Conservation (phyloP, 345 rosid species). For the Lepidium aucheri region DNA sequence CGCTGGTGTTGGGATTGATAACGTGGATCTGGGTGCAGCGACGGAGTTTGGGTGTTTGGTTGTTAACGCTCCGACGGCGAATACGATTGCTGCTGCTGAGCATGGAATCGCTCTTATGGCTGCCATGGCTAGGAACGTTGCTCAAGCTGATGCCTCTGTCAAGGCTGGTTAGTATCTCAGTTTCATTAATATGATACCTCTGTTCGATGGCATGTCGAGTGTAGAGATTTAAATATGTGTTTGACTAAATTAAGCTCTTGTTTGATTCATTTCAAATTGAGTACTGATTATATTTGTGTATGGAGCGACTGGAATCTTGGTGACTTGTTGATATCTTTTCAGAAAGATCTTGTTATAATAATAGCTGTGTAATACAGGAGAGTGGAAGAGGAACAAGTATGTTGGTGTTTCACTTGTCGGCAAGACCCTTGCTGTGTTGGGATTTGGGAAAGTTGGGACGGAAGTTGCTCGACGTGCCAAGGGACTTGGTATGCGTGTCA, state of each 20-base stretch:
- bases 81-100: constrained; percentile 89
- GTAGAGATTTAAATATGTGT: neutral
- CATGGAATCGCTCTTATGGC: constrained; percentile 90
- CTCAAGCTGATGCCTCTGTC: constrained; percentile 80
- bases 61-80: constrained; percentile 90
- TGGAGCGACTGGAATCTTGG: neutral
- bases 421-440: constrained; percentile 72
- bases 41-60: constrained; percentile 88
- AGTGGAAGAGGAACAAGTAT: constrained; percentile 78
- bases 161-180: constrained; percentile 62
- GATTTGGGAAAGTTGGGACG: constrained; percentile 88
- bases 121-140: constrained; percentile 82
- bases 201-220: neutral
- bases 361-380: constrained; percentile 36
- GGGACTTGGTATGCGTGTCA: constrained; percentile 89
- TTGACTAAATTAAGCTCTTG: neutral
- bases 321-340: neutral
- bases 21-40: constrained; percentile 89
- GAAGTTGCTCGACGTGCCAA: constrained; percentile 87
- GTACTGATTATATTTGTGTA: neutral
- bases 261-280: neutral
- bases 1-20: constrained; percentile 92
- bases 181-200: neutral
- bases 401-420: constrained; percentile 89
- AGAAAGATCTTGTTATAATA: neutral